These are phyloP conservation scores for Thalia dealbata DNA, from an alignment of 176 grass and related monocot genomes.

Conservation along the genomic window DNA sequence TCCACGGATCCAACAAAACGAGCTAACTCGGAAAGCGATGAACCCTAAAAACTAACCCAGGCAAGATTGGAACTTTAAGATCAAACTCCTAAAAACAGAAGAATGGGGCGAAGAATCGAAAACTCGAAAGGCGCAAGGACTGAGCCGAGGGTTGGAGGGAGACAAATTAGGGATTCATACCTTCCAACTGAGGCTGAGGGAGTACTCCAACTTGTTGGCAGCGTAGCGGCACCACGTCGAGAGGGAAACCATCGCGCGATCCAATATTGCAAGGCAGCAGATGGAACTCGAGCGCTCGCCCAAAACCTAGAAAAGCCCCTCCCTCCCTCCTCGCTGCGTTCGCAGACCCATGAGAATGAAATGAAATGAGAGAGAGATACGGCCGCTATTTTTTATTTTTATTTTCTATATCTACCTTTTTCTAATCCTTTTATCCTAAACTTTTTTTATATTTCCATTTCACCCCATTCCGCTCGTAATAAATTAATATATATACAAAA, in stretches of 20 bases:
- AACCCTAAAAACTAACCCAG: not conserved
- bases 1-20: not conserved
- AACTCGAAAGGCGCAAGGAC: not conserved
- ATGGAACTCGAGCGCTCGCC: not conserved
- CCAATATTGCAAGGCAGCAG: not conserved
- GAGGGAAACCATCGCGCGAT: constrained; percentile 53
- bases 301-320: not conserved
- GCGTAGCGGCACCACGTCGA: constrained; percentile 88
- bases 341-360: too few relatives aligned
- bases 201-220: constrained; percentile 80
- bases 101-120: not conserved
- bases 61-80: not conserved
- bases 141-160: not conserved
- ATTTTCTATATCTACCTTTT: too few relatives aligned
- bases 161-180: constrained; percentile 15
- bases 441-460: too few relatives aligned
- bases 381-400: too few relatives aligned
- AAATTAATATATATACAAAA: too few relatives aligned
- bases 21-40: not conserved
- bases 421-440: too few relatives aligned
- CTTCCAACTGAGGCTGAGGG: constrained; percentile 62
- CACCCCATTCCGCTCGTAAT: too few relatives aligned
- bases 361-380: too few relatives aligned
- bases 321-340: not conserved
- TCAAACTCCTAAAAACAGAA: not conserved